Evolutionary conservation across 306 rosid genomes (phyloP).

Genomic region (Begonia masoniana): DNA sequence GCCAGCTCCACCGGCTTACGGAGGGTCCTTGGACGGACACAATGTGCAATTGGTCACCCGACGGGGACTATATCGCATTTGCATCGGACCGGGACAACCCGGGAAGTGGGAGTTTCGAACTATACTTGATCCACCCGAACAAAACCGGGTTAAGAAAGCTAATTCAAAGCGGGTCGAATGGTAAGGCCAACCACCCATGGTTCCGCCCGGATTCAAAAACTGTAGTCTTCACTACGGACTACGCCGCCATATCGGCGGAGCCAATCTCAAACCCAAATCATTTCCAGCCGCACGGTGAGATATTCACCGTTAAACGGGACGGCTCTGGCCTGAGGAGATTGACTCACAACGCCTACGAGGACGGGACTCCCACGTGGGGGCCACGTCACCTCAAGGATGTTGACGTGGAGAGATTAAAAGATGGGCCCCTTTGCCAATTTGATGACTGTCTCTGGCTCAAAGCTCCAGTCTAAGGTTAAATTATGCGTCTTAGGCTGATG

Average conservation of each 20-base stretch:
- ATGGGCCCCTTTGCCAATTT: slow-evolving; percentile 38
- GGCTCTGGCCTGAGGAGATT: slow-evolving; percentile 52
- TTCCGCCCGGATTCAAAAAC: slow-evolving; percentile 69
- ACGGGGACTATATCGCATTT: slow-evolving; percentile 79
- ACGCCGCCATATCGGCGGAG: slow-evolving; percentile 65
- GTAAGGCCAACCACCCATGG: slow-evolving; percentile 61
- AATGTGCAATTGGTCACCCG: slow-evolving; percentile 81
- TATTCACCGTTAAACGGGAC: slow-evolving; percentile 45
- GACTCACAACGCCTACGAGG: slow-evolving; percentile 70
- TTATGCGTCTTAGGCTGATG: too few relatives aligned
- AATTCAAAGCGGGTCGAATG: slow-evolving; percentile 50
- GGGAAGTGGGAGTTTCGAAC: slow-evolving; percentile 45
- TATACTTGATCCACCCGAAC: slow-evolving; percentile 62
- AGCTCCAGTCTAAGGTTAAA: too few relatives aligned
- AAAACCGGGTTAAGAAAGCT: slow-evolving; percentile 65
- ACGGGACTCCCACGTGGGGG: slow-evolving; percentile 77
- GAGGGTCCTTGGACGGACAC: slow-evolving; percentile 74
- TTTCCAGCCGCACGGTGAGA: slow-evolving; percentile 77
- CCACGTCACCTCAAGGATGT: slow-evolving; percentile 30
- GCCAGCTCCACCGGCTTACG: slow-evolving; percentile 35
- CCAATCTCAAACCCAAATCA: slow-evolving; percentile 86
- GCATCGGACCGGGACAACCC: slow-evolving; percentile 59
- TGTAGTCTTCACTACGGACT: slow-evolving; percentile 53
- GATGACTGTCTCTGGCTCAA: slow-evolving; percentile 72
- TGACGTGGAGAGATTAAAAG: slow-evolving; percentile 28